Conservation (phyloP, 1,284 basidiomycete genomes). For the Trichosporon coremiiforme region DNA sequence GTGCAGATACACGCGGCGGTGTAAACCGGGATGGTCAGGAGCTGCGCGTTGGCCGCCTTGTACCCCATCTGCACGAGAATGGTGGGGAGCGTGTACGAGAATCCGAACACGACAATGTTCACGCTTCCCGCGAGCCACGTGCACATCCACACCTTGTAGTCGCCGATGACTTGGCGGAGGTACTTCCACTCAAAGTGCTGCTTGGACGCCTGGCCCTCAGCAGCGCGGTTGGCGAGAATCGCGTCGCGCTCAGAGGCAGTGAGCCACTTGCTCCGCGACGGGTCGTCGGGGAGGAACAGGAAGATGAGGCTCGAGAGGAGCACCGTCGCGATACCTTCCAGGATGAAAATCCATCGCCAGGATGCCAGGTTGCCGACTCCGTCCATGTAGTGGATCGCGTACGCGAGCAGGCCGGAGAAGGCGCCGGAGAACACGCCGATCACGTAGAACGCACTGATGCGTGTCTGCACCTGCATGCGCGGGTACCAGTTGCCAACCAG, state of each 20-base stretch:
- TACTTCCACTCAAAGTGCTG: conserved; percentile 30
- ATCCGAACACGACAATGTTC: conserved; percentile 31
- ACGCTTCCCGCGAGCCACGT: conserved; percentile 26
- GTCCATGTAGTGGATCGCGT: conserved; percentile 43
- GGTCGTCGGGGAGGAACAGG: conserved; percentile 33
- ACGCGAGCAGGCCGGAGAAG: conserved; percentile 50
- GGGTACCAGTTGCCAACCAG: conserved; percentile 59
- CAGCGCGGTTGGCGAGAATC: conserved; percentile 24
- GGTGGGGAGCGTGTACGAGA: conserved; percentile 36
- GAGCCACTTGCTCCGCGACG: conserved; percentile 33
- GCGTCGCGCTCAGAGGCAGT: conserved; percentile 28
- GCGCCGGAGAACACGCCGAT: conserved; percentile 46
- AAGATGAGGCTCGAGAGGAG: conserved; percentile 29
- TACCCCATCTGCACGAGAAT: conserved; percentile 39
- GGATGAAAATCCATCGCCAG: conserved; percentile 57
- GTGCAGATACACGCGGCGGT: conserved; percentile 30
- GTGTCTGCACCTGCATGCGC: conserved; percentile 52
- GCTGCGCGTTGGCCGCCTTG: conserved; percentile 36
- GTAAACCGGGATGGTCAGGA: conserved; percentile 38
- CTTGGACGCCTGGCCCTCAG: conserved; percentile 25
- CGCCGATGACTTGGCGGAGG: conserved; percentile 25
- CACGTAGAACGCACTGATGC: conserved; percentile 61
- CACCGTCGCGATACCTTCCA: conserved; percentile 35
- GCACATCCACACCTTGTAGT: conserved; percentile 33
- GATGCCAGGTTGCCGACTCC: conserved; percentile 52